Evolutionary conservation across 495 filamentous ascomycete species (phyloP).

Genomic region (Lophium mytilinum): DNA sequence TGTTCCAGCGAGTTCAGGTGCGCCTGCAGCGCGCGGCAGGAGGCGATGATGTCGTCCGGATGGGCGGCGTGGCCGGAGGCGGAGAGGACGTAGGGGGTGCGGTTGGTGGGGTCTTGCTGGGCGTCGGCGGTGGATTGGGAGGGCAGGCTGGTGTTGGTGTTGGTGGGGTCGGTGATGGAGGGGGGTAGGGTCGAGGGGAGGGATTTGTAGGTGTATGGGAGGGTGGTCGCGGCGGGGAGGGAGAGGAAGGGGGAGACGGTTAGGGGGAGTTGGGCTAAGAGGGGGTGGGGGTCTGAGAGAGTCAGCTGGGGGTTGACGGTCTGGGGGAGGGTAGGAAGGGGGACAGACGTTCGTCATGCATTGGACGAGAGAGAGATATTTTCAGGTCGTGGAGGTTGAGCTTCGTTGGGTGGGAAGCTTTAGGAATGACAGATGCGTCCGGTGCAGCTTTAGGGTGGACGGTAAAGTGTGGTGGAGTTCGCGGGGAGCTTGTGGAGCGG

Average conservation of each 20-base stretch:
- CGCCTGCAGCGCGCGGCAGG: slow-evolving; percentile 66
- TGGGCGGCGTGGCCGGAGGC: slow-evolving; percentile 61
- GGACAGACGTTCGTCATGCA: slow-evolving; percentile 27
- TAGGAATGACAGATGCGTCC: neutral
- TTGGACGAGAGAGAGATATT: too few species aligned
- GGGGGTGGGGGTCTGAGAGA: slow-evolving; percentile 63
- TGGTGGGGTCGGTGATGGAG: slow-evolving; percentile 50
- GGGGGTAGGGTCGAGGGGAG: slow-evolving; percentile 80
- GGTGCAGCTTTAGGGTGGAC: neutral
- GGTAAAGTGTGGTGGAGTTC: neutral
- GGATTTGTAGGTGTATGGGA: slow-evolving; percentile 90
- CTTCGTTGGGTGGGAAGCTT: neutral
- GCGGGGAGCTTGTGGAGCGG: neutral
- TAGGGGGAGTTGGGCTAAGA: slow-evolving; percentile 85
- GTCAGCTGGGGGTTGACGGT: neutral
- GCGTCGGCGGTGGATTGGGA: neutral
- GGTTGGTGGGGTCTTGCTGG: slow-evolving; percentile 6
- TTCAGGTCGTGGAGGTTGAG: neutral
- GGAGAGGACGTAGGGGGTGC: slow-evolving; percentile 58
- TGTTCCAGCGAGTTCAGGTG: slow-evolving; percentile 58
- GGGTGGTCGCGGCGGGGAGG: slow-evolving; percentile 79
- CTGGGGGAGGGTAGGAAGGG: slow-evolving; percentile 3
- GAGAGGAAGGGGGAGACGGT: slow-evolving; percentile 92
- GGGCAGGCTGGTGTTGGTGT: slow-evolving; percentile 26
- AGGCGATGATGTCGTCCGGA: slow-evolving; percentile 72